Evolutionary conservation across 805 yeast species (phyloP).

Genomic region (Yarrowia porcina): DNA sequence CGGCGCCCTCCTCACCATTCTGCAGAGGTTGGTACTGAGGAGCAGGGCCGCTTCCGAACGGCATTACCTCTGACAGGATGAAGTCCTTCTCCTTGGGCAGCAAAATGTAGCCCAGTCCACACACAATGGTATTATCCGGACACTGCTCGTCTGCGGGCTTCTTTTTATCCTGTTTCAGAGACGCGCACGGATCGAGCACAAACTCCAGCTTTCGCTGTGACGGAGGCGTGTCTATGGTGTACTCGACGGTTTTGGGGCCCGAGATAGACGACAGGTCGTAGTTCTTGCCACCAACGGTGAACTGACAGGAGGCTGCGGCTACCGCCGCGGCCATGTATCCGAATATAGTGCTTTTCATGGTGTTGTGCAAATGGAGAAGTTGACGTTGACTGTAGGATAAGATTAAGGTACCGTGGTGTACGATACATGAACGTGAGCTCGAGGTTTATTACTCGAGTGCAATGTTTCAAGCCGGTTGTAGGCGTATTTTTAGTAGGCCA

Average conservation of each 20-base stretch:
- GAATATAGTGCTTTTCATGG: not conserved
- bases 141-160: slow-evolving; percentile 48
- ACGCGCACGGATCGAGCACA: slow-evolving; percentile 69
- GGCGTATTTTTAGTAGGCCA: too few species aligned
- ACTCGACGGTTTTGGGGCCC: slow-evolving; percentile 48
- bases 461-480: too few species aligned
- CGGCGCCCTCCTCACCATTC: not conserved
- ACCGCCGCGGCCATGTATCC: not conserved
- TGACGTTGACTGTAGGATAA: not conserved
- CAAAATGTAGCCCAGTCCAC: slow-evolving; percentile 63
- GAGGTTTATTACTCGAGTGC: not conserved
- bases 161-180: slow-evolving; percentile 40
- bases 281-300: slow-evolving; percentile 32
- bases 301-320: slow-evolving; percentile 29
- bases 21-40: not conserved
- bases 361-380: not conserved
- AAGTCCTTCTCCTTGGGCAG: slow-evolving; percentile 49
- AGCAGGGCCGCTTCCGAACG: slow-evolving; percentile 11
- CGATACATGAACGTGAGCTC: not conserved
- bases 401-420: too few species aligned
- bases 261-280: slow-evolving; percentile 47
- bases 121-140: slow-evolving; percentile 67
- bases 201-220: slow-evolving; percentile 59
- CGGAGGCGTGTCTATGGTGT: slow-evolving; percentile 70
- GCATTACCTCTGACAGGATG: slow-evolving; percentile 56